phyloP scores from a whole-genome alignment of 2,329 filamentous ascomycete genomes.

The Alternaria infectoria region DNA sequence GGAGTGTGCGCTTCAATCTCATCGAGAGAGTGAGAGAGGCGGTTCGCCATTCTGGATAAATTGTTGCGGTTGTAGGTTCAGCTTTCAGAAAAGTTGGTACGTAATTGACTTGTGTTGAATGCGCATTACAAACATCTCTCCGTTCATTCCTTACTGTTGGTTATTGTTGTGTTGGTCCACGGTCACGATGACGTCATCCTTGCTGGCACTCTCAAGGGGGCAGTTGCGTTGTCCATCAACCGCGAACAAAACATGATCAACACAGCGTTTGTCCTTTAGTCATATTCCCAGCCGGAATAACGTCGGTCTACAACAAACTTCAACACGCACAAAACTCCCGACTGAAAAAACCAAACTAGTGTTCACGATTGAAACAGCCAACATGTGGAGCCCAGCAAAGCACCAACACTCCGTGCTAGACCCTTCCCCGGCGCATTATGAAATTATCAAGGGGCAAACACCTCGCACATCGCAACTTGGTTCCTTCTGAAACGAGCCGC shows the following conservation, averaged over 20 bases:
- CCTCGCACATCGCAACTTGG: neutral
- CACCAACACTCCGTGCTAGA: neutral
- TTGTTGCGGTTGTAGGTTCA: neutral
- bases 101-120: neutral
- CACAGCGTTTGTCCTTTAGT: neutral
- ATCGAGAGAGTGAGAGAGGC: constrained; percentile 6
- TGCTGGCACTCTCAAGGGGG: neutral
- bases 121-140: neutral
- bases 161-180: neutral
- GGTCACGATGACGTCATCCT: constrained; percentile 7
- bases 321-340: neutral
- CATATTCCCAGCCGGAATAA: neutral
- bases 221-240: neutral
- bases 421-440: neutral
- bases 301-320: neutral
- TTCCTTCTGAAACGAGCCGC: neutral
- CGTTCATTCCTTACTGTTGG: neutral
- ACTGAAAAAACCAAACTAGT: neutral
- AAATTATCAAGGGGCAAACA: neutral
- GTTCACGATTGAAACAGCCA: neutral
- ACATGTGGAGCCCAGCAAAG: neutral
- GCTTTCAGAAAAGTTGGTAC: neutral
- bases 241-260: neutral
- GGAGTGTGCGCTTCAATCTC: constrained; percentile 7
- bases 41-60: constrained; percentile 1